These are phyloP conservation scores for Metarhizium anisopliae DNA, from an alignment of 2,329 filamentous ascomycete species.

Conservation along the genomic window DNA sequence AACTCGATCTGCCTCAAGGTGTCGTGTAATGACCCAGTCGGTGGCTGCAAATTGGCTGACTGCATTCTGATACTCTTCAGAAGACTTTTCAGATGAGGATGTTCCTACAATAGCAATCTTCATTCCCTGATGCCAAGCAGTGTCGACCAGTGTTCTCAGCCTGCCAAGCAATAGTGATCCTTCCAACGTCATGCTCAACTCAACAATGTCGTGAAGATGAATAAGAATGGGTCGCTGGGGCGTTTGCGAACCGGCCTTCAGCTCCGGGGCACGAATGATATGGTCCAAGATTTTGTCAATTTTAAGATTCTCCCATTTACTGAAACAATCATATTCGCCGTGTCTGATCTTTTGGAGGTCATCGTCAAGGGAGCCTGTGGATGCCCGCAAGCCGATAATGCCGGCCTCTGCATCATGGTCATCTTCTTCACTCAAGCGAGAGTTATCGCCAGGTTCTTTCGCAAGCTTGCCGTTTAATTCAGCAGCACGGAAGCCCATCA, in stretches of 20 bases:
- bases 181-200: constrained; percentile 60
- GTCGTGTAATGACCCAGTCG: constrained; percentile 31
- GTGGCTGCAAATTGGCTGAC: constrained; percentile 28
- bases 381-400: constrained; percentile 19
- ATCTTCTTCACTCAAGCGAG: constrained; percentile 22
- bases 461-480: constrained; percentile 45
- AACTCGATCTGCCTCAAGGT: constrained; percentile 21
- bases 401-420: constrained; percentile 24
- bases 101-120: constrained; percentile 75
- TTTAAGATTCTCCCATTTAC: constrained; percentile 54
- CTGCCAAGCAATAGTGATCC: constrained; percentile 61
- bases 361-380: constrained; percentile 27
- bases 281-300: constrained; percentile 47
- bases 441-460: constrained; percentile 32
- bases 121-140: constrained; percentile 60
- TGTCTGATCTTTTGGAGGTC: constrained; percentile 35
- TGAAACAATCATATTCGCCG: constrained; percentile 26
- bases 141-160: constrained; percentile 63
- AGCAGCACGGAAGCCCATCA: constrained; percentile 47
- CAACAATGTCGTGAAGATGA: constrained; percentile 72
- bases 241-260: constrained; percentile 22
- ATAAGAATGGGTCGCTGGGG: constrained; percentile 52
- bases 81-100: constrained; percentile 46
- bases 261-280: constrained; percentile 40
- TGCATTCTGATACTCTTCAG: constrained; percentile 31